Percentiles rank a stretch among this genome's conserved stretches.
Conservation (phyloP, 805 yeast species). For the Cyberlindnera petersonii region DNA sequence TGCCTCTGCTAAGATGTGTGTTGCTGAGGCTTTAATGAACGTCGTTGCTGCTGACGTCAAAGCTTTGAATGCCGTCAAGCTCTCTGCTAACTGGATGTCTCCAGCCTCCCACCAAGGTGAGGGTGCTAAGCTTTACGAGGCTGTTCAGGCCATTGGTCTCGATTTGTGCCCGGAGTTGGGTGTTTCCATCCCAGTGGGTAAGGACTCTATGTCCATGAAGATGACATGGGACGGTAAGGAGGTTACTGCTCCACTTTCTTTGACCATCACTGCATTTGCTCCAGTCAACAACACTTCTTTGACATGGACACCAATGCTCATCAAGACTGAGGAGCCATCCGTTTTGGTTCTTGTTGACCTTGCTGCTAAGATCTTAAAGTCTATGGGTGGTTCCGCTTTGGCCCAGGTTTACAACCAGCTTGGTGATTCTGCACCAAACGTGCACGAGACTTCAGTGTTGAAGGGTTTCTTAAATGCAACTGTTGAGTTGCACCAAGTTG, state of each 20-base stretch:
- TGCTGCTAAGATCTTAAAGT: slow-evolving; percentile 45
- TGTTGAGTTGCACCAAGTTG: slow-evolving; percentile 62
- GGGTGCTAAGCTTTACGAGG: slow-evolving; percentile 91
- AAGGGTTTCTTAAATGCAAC: slow-evolving; percentile 69
- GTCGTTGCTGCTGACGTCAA: slow-evolving; percentile 86
- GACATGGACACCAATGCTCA: slow-evolving; percentile 93
- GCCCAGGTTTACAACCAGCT: slow-evolving; percentile 90
- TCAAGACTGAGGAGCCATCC: slow-evolving; percentile 47
- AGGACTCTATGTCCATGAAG: slow-evolving; percentile 99
- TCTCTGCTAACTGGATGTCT: slow-evolving; percentile 99
- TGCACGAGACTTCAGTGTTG: slow-evolving; percentile 59
- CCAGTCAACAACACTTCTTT: slow-evolving; percentile 79
- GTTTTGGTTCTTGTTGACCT: slow-evolving; percentile 78
- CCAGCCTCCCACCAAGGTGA: slow-evolving; percentile 94
- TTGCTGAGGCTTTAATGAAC: slow-evolving; percentile 90
- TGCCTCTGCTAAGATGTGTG: slow-evolving; percentile 92
- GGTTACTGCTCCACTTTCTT: slow-evolving; percentile 92
- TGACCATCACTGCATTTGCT: slow-evolving; percentile 87
- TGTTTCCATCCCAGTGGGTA: slow-evolving; percentile 93
- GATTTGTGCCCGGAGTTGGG: slow-evolving; percentile 94
- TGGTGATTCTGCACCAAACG: slow-evolving; percentile 81
- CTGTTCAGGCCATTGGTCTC: slow-evolving; percentile 92
- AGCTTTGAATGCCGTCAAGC: slow-evolving; percentile 66
- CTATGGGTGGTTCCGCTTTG: slow-evolving; percentile 91
- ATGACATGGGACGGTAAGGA: slow-evolving; percentile 94